A percentile compares a stretch with the other conserved stretches of the same genome.
phyloP scores from a whole-genome alignment of 2,329 filamentous ascomycete species.

The Fusarium nygamai region DNA sequence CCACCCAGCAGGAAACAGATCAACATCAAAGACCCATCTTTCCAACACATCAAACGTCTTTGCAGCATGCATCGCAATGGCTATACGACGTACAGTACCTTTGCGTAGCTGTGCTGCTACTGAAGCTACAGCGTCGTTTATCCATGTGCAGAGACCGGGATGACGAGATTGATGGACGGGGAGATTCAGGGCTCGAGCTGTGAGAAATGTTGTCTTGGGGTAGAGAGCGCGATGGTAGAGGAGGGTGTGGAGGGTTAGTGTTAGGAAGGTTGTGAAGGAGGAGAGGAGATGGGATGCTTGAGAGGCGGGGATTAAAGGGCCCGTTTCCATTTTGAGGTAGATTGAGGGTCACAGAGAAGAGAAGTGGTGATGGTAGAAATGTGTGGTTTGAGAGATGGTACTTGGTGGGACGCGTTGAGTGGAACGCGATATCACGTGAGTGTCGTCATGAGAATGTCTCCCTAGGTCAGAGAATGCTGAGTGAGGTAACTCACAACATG shows the following conservation, averaged over 20 bases:
- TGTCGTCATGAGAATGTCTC: neutral
- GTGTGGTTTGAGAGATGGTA: neutral
- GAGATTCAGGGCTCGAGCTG: slow-evolving; percentile 83
- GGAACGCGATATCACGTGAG: slow-evolving; percentile 43
- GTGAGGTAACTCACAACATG: neutral
- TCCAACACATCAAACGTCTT: slow-evolving; percentile 59
- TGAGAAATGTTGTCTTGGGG: slow-evolving; percentile 79
- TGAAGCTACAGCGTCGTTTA: slow-evolving; percentile 81
- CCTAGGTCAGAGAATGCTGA: neutral
- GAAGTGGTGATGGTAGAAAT: neutral
- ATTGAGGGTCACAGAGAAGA: neutral
- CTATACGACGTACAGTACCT: slow-evolving; percentile 58
- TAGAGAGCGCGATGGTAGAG: slow-evolving; percentile 86
- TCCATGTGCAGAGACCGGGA: slow-evolving; percentile 85
- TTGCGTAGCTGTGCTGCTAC: slow-evolving; percentile 75
- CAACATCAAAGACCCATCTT: slow-evolving; percentile 70
- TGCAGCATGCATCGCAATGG: slow-evolving; percentile 58
- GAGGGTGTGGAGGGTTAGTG: slow-evolving; percentile 84
- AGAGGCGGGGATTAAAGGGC: slow-evolving; percentile 45
- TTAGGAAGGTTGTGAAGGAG: slow-evolving; percentile 82
- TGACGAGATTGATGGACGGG: slow-evolving; percentile 87
- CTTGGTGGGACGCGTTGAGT: slow-evolving; percentile 37
- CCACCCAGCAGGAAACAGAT: slow-evolving; percentile 56
- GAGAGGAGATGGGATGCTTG: slow-evolving; percentile 63
- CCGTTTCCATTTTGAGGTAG: slow-evolving; percentile 4